Evolutionary conservation across 106 monocot species (phyloP).

Genomic region (Dendrobium chrysotoxum): DNA sequence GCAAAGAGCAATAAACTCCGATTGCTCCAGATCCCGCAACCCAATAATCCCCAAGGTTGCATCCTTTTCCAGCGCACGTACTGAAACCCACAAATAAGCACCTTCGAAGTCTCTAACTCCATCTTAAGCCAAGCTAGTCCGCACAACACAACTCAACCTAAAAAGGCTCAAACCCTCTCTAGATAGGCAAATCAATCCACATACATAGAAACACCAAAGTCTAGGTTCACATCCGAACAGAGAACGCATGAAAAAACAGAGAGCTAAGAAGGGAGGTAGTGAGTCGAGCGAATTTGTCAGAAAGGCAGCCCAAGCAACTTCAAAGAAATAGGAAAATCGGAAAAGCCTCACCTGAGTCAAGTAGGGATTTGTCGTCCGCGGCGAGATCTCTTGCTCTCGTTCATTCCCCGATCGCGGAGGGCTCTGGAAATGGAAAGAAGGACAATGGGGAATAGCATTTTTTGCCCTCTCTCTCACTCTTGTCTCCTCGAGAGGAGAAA

Average conservation of each 20-base stretch:
- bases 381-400: neutral
- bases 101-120: neutral
- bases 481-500: neutral
- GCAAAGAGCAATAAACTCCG: neutral
- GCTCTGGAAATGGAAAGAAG: neutral
- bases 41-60: neutral
- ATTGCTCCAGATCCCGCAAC: neutral
- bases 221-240: neutral
- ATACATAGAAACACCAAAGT: neutral
- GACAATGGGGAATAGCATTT: slow-evolving; percentile 2
- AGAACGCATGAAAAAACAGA: neutral
- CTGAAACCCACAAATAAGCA: no score
- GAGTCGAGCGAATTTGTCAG: neutral
- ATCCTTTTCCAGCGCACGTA: neutral
- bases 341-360: neutral
- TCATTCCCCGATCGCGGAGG: neutral
- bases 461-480: neutral
- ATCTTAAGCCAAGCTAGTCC: no score
- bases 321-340: neutral
- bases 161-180: neutral
- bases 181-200: neutral
- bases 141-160: neutral
- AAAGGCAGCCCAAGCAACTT: neutral
- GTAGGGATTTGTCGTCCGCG: neutral
- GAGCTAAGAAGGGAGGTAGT: neutral